Evolutionary conservation across 768 basidiomycete species (phyloP).

Genomic region (Tylopilus intermedius): DNA sequence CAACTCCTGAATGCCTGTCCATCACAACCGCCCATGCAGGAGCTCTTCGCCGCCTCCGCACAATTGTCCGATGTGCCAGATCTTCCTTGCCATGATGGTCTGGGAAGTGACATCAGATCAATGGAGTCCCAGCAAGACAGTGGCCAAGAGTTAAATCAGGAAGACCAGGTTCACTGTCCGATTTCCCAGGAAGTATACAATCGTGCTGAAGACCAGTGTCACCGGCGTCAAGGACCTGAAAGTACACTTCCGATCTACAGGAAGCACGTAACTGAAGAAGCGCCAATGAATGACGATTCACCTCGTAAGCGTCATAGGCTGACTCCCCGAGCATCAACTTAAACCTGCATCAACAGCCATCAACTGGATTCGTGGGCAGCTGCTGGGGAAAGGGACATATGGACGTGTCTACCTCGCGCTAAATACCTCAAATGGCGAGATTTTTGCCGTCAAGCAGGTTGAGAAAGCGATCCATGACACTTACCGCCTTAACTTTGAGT

Average conservation of each 20-base stretch:
- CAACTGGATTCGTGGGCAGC: constrained; percentile 92
- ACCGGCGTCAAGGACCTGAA: too few species aligned
- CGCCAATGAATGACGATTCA: constrained; percentile 30
- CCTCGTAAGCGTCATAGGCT: constrained; percentile 46
- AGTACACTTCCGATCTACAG: background rate
- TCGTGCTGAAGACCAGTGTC: too few species aligned
- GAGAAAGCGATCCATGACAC: constrained; percentile 85
- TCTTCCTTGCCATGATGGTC: background rate
- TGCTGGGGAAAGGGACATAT: constrained; percentile 92
- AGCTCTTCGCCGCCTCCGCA: background rate
- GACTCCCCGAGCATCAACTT: constrained; percentile 8
- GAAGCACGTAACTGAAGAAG: too few species aligned
- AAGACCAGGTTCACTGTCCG: too few species aligned
- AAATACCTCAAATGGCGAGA: constrained; percentile 89
- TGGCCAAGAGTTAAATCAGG: too few species aligned
- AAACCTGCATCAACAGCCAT: constrained; percentile 45
- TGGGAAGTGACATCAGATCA: too few species aligned
- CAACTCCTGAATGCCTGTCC: background rate
- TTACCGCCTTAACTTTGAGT: constrained; percentile 75
- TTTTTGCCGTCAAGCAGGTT: constrained; percentile 98
- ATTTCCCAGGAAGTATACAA: too few species aligned
- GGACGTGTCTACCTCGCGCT: constrained; percentile 93
- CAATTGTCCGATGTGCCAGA: background rate
- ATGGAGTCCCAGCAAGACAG: background rate
- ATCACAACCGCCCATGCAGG: background rate